These are phyloP conservation scores for Colletotrichum lupini DNA, from an alignment of 2,329 filamentous ascomycete genomes.

Conservation along the genomic window DNA sequence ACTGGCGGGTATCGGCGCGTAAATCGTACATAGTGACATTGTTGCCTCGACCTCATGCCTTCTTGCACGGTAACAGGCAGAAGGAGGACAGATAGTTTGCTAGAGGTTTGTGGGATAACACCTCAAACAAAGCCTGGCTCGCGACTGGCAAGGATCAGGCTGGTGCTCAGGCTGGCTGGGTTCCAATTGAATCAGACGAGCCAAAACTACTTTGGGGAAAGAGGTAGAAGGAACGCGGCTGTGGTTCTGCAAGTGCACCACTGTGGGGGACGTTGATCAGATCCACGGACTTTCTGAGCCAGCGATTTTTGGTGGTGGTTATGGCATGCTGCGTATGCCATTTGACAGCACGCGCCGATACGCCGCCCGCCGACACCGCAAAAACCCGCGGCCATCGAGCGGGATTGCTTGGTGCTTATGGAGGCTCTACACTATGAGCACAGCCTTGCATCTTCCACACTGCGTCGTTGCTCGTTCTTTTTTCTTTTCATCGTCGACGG, in stretches of 20 bases:
- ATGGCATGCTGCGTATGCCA: conserved; percentile 3
- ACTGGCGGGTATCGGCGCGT: conserved; percentile 12
- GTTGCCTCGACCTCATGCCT: conserved; percentile 16
- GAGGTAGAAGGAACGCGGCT: background rate
- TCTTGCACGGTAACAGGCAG: conserved; percentile 8
- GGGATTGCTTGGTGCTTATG: background rate
- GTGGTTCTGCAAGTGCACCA: conserved; percentile 35
- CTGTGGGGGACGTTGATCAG: background rate
- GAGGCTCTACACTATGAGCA: background rate
- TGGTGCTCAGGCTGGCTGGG: conserved; percentile 1
- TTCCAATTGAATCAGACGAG: conserved; percentile 4
- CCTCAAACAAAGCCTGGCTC: background rate
- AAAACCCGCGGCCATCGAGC: background rate
- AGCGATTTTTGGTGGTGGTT: background rate
- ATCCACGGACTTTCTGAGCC: conserved; percentile 6
- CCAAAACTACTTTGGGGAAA: background rate
- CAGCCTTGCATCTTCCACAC: conserved; percentile 2
- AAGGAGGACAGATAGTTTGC: conserved; percentile 29
- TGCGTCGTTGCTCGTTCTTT: too few species aligned
- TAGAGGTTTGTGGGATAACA: conserved; percentile 11
- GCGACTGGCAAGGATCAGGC: background rate
- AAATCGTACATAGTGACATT: conserved; percentile 37
- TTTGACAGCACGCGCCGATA: background rate
- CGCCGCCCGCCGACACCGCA: conserved; percentile 4
- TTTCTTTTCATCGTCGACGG: background rate